A percentile compares a stretch with the other conserved stretches of the same genome.
These are phyloP conservation scores for Thielaviopsis ethacetica DNA, from an alignment of 2,329 filamentous ascomycete genomes.

Conservation along the genomic window DNA sequence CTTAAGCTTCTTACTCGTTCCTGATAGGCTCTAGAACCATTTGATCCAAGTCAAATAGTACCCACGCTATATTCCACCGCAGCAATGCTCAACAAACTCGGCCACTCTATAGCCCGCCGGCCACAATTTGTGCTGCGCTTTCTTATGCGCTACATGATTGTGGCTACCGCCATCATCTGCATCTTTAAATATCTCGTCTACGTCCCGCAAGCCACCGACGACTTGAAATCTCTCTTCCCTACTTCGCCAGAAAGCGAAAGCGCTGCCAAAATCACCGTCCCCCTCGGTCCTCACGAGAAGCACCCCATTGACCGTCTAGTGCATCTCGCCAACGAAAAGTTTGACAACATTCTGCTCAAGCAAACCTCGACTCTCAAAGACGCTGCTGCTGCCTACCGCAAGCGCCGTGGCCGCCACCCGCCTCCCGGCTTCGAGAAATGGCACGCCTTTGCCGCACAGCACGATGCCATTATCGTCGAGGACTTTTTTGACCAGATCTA, in stretches of 20 bases:
- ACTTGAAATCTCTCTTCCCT: neutral
- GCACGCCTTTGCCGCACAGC: conserved; percentile 35
- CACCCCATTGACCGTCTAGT: conserved; percentile 38
- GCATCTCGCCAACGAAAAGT: conserved; percentile 26
- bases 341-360: conserved; percentile 25
- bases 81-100: conserved; percentile 4
- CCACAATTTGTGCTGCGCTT: conserved; percentile 8
- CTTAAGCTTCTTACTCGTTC: neutral
- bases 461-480: conserved; percentile 40
- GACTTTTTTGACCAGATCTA: conserved; percentile 50
- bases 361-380: conserved; percentile 32
- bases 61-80: neutral
- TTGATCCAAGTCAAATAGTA: neutral
- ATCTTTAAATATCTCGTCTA: conserved; percentile 9
- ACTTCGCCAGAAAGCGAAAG: conserved; percentile 6
- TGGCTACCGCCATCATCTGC: neutral
- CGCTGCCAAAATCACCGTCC: conserved; percentile 13
- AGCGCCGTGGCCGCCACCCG: conserved; percentile 40
- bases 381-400: conserved; percentile 38
- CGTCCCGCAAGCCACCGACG: conserved; percentile 1
- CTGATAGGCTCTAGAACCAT: neutral
- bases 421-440: conserved; percentile 48
- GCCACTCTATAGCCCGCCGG: conserved; percentile 3
- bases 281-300: conserved; percentile 14
- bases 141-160: conserved; percentile 2